Evolutionary conservation across 2,329 filamentous ascomycete species (phyloP), one percentile per base, ranked within the genome.

Genomic region (Aspergillus fischeri): DNA sequence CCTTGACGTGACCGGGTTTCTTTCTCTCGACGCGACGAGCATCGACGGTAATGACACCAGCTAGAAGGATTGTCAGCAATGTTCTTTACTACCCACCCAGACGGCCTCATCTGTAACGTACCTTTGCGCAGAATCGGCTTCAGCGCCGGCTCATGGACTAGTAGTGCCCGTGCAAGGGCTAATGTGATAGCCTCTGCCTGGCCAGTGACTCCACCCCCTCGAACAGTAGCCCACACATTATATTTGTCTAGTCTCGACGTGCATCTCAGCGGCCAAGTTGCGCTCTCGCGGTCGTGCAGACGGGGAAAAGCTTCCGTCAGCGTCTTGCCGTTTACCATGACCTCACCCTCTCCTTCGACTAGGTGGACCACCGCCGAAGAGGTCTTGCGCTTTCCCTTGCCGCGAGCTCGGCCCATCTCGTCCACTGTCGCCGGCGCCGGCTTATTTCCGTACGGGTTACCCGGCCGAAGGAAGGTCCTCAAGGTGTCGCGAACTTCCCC

Each of bases 1-100:
- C 93, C 84, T 99, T 99, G 79, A 96, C 77, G 71, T 91, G 91
- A 66, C 94, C 95, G 56, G 91, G 86, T 85, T 99, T 97, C 87
- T 99, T 99, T 75, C 94, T 93, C 80, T 99, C 94, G 65, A 99
- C 95, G 70, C 83, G 87, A 79, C 93, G 91, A 57, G 88, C 85
- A 79, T 99, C 93, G 71, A 93, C 89, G 53, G 92, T 95, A 63
- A 99, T 85, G 75, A 89, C 92, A 62, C 95, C 95, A 73, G 93
- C 94, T 99, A 75, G 56, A 68, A 65, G 61, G 62, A n/a, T 17
- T 57, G 28, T 27, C 32, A 69, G 65, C 54, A 61, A 61, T n/a
- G 41, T 20, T 9, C 6, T 27, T 25, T 24, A 11, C 41, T 8
- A 32, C 3, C 49, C 35, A 7, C 17, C 32, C 49, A 52, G 21